phyloP scores from a whole-genome alignment of 2,329 filamentous ascomycete genomes.

The Septoria petroselini region DNA sequence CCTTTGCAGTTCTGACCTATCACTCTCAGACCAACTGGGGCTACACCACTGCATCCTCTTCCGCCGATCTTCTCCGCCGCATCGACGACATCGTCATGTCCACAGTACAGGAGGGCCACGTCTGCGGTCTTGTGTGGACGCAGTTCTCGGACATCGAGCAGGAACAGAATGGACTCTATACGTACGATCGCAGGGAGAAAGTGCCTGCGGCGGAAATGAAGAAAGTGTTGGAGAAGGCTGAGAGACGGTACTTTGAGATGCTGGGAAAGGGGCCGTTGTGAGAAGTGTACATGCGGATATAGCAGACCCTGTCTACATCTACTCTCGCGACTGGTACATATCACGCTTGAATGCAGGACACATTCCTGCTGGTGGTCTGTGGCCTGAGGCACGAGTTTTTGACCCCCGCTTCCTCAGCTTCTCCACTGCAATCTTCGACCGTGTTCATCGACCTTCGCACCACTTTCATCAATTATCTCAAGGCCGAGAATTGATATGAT shows the following conservation, averaged over 20 bases:
- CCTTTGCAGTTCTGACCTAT: too few species aligned
- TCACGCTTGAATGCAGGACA: too few species aligned
- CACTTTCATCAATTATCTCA: too few species aligned
- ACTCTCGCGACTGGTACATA: too few species aligned
- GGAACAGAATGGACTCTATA: constrained; percentile 65
- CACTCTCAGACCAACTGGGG: constrained; percentile 60
- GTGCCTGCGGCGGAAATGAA: constrained; percentile 57
- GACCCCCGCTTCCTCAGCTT: too few species aligned
- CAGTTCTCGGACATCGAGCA: constrained; percentile 63
- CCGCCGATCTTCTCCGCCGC: constrained; percentile 57
- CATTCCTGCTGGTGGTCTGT: too few species aligned
- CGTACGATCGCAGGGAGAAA: constrained; percentile 61
- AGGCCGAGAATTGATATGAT: too few species aligned
- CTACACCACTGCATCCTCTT: constrained; percentile 63
- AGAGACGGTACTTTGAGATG: constrained; percentile 45
- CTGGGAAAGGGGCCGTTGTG: too few species aligned
- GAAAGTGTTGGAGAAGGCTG: constrained; percentile 55
- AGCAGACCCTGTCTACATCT: too few species aligned
- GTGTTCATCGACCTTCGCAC: too few species aligned
- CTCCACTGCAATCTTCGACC: too few species aligned
- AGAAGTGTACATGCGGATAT: too few species aligned
- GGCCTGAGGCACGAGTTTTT: background rate
- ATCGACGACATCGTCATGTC: constrained; percentile 59
- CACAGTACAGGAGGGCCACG: constrained; percentile 55
- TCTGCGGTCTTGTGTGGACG: constrained; percentile 64